These are phyloP conservation scores for Phytophthora podocarpi DNA, from an alignment of 352 stramenopile species.

Conservation along the genomic window DNA sequence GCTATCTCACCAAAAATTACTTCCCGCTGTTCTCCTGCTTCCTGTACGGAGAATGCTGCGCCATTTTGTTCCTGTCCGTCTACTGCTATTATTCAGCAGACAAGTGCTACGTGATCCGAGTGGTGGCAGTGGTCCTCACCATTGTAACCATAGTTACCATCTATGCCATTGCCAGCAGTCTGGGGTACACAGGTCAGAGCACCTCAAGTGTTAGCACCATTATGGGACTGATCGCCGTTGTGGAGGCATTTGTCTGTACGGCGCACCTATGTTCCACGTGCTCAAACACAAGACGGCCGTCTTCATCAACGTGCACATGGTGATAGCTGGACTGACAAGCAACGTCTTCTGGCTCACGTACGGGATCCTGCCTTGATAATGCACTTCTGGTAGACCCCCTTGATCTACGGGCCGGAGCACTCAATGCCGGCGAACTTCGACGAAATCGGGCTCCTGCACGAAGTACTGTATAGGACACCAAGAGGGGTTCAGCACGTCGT, in stretches of 20 bases:
- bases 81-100: conserved; percentile 48
- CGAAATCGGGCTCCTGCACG: too few relatives aligned
- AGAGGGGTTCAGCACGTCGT: too few relatives aligned
- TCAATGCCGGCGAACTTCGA: too few relatives aligned
- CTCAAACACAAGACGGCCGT: conserved; percentile 41
- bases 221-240: conserved; percentile 30
- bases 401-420: too few relatives aligned
- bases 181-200: conserved; percentile 33
- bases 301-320: conserved; percentile 50
- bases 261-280: conserved; percentile 47
- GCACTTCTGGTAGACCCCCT: too few relatives aligned
- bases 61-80: conserved; percentile 41
- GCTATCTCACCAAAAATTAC: conserved; percentile 40
- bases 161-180: conserved; percentile 40
- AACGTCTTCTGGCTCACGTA: conserved; percentile 56
- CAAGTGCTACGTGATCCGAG: conserved; percentile 22
- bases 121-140: conserved; percentile 16
- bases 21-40: conserved; percentile 47
- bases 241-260: conserved; percentile 31
- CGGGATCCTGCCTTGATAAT: conserved; percentile 34
- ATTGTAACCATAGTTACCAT: conserved; percentile 28
- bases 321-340: conserved; percentile 43
- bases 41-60: conserved; percentile 35
- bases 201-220: conserved; percentile 26
- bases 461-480: too few relatives aligned